Evolutionary conservation across 2,329 filamentous ascomycete species (phyloP), one percentile per base, ranked within the genome.

Genomic region (Aspergillus brasiliensis): DNA sequence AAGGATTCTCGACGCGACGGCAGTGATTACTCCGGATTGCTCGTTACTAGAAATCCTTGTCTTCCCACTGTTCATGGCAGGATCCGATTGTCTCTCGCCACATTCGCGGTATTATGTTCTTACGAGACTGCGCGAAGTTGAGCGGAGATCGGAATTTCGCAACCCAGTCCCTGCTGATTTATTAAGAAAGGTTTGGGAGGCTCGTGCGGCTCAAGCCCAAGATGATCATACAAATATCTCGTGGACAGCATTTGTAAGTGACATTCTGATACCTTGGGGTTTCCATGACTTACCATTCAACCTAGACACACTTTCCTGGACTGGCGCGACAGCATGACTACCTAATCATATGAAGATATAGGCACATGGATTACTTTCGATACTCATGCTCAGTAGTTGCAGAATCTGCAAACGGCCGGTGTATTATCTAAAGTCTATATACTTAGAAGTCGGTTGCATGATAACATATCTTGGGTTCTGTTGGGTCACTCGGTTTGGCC

Each of bases 81-180:
- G 71, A 3, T 62, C 69, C 0, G 71, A 73, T 49, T 63, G 62
- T 5, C 59, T 73, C 5, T 65, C 67, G n/a, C 57, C 59, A 1
- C 69, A 71, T 54, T 68, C 71, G 3, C 69, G 65, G n/a, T 71
- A 73, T 55, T 73, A 73, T 57, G 58, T 73, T n/a, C 49, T 72
- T 8, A 27, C 67, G 13, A 62, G 71, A n/a, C 46, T 71, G 17
- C 60, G 57, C 8, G 68, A 73, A 15, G 67, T 72, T 17, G 64
- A 68, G 54, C 56, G 61, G 15, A 62, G 70, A 51, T 69, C 70
- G 10, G 70, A 70, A 21, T 63, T 72, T 23, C 63, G 67, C 11
- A 69, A 69, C 11, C 57, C 62, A 1, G 61, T 67, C 7, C 66
- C 70, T 5, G 57, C 57, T n/a, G 60, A 61, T 3, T 51, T 73